Percentiles rank a stretch among this genome's conserved stretches.
phyloP scores from a whole-genome alignment of 1,284 basidiomycete species.

The Ganoderma multipileum region DNA sequence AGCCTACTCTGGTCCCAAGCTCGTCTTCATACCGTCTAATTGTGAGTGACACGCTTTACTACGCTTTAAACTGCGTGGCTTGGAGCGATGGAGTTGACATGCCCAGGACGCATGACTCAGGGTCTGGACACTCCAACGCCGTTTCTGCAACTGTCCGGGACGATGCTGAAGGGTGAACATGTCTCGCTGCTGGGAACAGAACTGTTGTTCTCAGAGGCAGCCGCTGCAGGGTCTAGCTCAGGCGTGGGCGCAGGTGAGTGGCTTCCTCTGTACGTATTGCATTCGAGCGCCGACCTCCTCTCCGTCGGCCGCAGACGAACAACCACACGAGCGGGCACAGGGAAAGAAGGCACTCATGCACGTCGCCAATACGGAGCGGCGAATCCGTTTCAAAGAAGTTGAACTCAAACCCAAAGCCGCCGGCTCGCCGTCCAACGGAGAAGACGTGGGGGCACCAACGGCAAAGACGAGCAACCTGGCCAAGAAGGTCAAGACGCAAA shows the following conservation, averaged over 20 bases:
- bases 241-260: conserved; percentile 44
- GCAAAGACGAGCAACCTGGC: conserved; percentile 22
- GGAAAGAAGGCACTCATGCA: conserved; percentile 57
- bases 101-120: conserved; percentile 43
- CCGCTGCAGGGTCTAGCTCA: conserved; percentile 25
- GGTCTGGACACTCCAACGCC: conserved; percentile 78
- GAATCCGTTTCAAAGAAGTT: conserved; percentile 70
- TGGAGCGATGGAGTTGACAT: conserved; percentile 9
- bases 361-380: conserved; percentile 63
- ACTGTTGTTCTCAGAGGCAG: conserved; percentile 69
- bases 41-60: conserved; percentile 50
- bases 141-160: conserved; percentile 76
- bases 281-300: background rate
- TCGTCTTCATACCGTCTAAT: conserved; percentile 73
- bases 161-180: conserved; percentile 71
- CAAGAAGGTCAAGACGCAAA: conserved; percentile 28
- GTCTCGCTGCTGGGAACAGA: conserved; percentile 74
- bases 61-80: background rate
- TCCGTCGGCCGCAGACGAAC: conserved; percentile 21
- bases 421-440: conserved; percentile 11
- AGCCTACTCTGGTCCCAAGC: conserved; percentile 75
- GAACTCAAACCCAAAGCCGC: conserved; percentile 53
- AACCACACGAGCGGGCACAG: conserved; percentile 40
- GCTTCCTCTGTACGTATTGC: background rate
- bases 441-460: conserved; percentile 1